Conservation (phyloP, 1,139 yeast genomes). For the Suhomyces taliae region DNA sequence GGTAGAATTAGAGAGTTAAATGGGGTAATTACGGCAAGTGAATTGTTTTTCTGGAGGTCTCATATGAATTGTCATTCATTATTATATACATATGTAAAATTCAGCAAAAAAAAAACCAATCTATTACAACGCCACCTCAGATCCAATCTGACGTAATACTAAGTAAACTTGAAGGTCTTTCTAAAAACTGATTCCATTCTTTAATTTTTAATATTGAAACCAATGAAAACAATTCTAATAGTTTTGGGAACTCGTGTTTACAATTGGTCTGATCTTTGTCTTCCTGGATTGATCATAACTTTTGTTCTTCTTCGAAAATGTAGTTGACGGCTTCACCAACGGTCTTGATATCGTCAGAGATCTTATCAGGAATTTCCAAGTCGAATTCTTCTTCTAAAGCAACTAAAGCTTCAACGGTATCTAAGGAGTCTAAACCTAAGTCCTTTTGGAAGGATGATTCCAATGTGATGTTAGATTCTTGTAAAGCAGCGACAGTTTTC, state of each 20-base stretch:
- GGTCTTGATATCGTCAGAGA: constrained; percentile 67
- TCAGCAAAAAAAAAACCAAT: too few species aligned
- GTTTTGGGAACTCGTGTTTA: too few species aligned
- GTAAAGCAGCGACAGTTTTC: constrained; percentile 52
- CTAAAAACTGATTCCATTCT: too few species aligned
- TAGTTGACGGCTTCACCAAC: constrained; percentile 69
- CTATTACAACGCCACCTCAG: too few species aligned
- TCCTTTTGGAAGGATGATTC: constrained; percentile 59
- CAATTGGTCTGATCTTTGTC: too few species aligned
- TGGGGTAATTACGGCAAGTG: too few species aligned
- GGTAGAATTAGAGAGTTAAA: background rate
- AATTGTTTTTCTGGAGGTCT: too few species aligned
- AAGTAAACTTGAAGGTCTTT: background rate
- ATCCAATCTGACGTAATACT: background rate
- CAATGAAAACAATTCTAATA: too few species aligned
- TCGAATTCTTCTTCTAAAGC: constrained; percentile 75
- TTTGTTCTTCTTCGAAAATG: constrained; percentile 51
- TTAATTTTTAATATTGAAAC: too few species aligned
- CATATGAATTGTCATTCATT: constrained; percentile 3
- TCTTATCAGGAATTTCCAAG: constrained; percentile 66
- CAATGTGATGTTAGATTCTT: constrained; percentile 44
- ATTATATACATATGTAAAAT: constrained; percentile 11
- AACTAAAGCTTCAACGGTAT: constrained; percentile 69
- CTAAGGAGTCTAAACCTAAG: constrained; percentile 69
- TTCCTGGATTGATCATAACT: constrained; percentile 26